Conservation (phyloP, 2,329 filamentous ascomycete genomes). For the Pseudogymnoascus sp. region DNA sequence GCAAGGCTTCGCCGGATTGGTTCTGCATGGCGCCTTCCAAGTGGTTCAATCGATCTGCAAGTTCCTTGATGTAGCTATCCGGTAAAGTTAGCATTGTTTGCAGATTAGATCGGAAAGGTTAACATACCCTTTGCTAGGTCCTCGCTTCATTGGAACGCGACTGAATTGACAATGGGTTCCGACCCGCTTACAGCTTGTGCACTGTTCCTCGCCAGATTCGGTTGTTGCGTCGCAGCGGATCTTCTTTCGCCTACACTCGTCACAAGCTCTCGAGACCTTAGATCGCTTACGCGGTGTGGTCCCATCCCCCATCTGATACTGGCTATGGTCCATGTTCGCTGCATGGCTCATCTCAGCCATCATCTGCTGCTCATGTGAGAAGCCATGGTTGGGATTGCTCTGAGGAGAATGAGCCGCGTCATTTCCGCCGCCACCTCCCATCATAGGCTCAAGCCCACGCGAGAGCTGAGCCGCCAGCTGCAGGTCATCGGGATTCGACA, state of each 20-base stretch:
- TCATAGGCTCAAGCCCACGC: neutral
- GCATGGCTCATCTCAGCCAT: conserved; percentile 27
- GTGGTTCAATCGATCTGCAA: conserved; percentile 75
- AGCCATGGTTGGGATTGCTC: conserved; percentile 19
- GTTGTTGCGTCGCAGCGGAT: conserved; percentile 80
- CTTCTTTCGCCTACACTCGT: conserved; percentile 84
- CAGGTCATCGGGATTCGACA: conserved; percentile 37
- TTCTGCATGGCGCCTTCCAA: conserved; percentile 70
- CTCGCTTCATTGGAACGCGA: conserved; percentile 79
- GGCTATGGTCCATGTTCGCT: conserved; percentile 32
- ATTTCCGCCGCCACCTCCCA: conserved; percentile 3
- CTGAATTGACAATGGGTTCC: conserved; percentile 78
- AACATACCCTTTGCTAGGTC: conserved; percentile 76
- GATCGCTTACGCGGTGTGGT: conserved; percentile 61
- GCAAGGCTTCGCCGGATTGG: conserved; percentile 38
- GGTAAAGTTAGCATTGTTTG: conserved; percentile 16
- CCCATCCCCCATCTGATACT: conserved; percentile 44
- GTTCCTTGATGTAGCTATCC: conserved; percentile 77
- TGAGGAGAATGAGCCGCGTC: conserved; percentile 15
- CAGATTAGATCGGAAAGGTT: conserved; percentile 13
- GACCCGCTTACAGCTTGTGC: conserved; percentile 73
- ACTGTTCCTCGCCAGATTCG: conserved; percentile 66
- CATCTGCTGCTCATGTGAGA: conserved; percentile 38
- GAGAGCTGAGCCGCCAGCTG: conserved; percentile 17
- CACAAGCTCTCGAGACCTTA: conserved; percentile 82